Percentiles rank a stretch among this genome's conserved stretches.
These are phyloP conservation scores for Neocatenulostroma microsporum DNA, from an alignment of 2,329 filamentous ascomycete species.

Conservation along the genomic window DNA sequence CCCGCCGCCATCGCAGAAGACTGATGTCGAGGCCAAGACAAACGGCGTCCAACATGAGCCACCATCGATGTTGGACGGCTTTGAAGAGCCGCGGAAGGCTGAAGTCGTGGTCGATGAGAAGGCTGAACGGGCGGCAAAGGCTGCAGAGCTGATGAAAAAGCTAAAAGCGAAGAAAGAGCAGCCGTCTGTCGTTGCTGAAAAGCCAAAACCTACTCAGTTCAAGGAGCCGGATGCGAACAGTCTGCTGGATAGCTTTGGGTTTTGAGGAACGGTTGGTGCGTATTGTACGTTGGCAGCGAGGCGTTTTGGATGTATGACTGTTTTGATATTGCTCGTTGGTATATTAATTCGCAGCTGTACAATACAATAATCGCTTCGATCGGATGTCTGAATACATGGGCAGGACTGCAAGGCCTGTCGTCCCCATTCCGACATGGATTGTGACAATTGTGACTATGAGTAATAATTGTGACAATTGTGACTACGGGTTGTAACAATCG, in stretches of 20 bases:
- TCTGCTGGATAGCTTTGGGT: constrained; percentile 86
- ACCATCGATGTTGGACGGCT: constrained; percentile 16
- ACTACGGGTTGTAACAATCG: no score
- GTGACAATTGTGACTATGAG: no score
- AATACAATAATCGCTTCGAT: no score
- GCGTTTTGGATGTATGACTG: constrained; percentile 8
- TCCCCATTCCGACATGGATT: no score
- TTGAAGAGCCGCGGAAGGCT: no score
- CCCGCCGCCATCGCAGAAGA: constrained; percentile 30
- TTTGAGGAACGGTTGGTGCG: constrained; percentile 53
- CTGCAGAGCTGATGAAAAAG: constrained; percentile 32
- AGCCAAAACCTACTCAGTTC: constrained; percentile 67
- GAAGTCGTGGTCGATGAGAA: constrained; percentile 14
- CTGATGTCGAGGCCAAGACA: neutral
- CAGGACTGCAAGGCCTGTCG: no score
- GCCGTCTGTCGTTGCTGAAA: constrained; percentile 27
- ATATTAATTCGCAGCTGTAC: no score
- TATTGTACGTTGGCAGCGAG: constrained; percentile 2
- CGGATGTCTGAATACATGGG: no score
- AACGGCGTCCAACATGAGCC: constrained; percentile 13
- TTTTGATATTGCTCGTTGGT: no score
- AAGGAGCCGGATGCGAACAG: constrained; percentile 87
- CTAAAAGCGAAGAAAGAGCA: constrained; percentile 33
- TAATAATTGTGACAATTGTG: no score
- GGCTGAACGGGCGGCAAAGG: constrained; percentile 23